Evolutionary conservation across 148 eudicot species (phyloP).

Genomic region (Spergularia bocconei): DNA sequence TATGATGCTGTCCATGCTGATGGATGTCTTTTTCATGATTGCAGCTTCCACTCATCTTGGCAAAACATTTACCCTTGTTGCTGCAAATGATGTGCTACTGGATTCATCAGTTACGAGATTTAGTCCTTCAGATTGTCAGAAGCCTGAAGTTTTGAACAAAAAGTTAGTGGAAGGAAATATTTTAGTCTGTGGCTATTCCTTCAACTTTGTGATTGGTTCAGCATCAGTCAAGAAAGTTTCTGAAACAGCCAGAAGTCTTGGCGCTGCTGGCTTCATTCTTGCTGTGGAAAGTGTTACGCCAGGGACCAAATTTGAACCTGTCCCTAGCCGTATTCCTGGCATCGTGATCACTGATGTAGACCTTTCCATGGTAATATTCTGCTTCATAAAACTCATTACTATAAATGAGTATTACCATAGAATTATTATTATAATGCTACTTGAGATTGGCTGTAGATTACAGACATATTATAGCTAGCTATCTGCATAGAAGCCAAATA

Average conservation of each 20-base stretch:
- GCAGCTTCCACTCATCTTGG: slow-evolving; percentile 86
- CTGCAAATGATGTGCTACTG: slow-evolving; percentile 85
- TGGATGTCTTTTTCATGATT: slow-evolving; percentile 11
- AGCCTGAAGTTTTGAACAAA: slow-evolving; percentile 78
- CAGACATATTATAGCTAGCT: background rate
- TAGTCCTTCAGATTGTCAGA: slow-evolving; percentile 91
- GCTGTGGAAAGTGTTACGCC: slow-evolving; percentile 93
- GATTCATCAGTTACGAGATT: slow-evolving; percentile 62
- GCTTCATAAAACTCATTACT: background rate
- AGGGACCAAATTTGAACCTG: slow-evolving; percentile 97
- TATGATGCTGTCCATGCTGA: slow-evolving; percentile 15
- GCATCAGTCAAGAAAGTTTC: slow-evolving; percentile 88
- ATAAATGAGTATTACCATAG: background rate
- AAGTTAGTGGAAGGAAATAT: slow-evolving; percentile 87
- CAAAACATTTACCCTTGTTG: slow-evolving; percentile 64
- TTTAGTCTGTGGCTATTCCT: slow-evolving; percentile 95
- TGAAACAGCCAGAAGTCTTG: slow-evolving; percentile 85
- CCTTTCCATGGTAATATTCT: slow-evolving; percentile 62
- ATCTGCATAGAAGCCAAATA: background rate
- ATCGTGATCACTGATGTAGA: slow-evolving; percentile 79
- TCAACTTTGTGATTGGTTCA: slow-evolving; percentile 81
- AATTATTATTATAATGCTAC: background rate
- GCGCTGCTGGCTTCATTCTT: slow-evolving; percentile 94
- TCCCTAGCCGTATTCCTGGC: slow-evolving; percentile 85
- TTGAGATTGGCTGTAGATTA: background rate